Evolutionary conservation across 495 filamentous ascomycete genomes (phyloP).

Genomic region (Penicillium longicatenatum): DNA sequence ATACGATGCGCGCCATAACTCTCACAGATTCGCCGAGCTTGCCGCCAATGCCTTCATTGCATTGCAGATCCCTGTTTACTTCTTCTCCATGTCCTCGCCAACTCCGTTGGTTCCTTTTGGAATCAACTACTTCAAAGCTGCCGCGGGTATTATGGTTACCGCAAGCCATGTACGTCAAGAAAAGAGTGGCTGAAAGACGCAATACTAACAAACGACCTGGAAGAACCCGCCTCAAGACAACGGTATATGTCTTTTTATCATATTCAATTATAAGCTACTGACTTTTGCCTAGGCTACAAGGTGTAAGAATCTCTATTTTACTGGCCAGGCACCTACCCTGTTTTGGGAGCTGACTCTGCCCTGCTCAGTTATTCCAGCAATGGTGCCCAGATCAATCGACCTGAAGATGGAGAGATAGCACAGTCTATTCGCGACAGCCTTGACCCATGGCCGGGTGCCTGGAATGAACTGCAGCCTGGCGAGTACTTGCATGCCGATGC

Average conservation of each 20-base stretch:
- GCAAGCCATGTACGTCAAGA: slow-evolving; percentile 57
- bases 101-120: slow-evolving; percentile 74
- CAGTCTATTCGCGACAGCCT: slow-evolving; percentile 60
- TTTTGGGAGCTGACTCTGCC: neutral
- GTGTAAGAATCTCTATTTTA: slow-evolving; percentile 42
- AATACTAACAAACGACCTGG: slow-evolving; percentile 21
- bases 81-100: slow-evolving; percentile 56
- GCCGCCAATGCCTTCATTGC: slow-evolving; percentile 65
- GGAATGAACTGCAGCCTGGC: slow-evolving; percentile 52
- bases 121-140: slow-evolving; percentile 55
- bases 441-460: slow-evolving; percentile 50
- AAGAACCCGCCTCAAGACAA: slow-evolving; percentile 71
- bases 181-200: neutral
- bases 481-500: slow-evolving; percentile 42
- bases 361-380: slow-evolving; percentile 59
- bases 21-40: slow-evolving; percentile 62
- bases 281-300: slow-evolving; percentile 58
- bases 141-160: slow-evolving; percentile 72
- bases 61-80: slow-evolving; percentile 62
- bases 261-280: slow-evolving; percentile 6
- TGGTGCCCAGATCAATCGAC: slow-evolving; percentile 70
- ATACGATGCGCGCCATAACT: slow-evolving; percentile 69
- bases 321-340: neutral
- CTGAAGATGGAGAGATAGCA: slow-evolving; percentile 63
- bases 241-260: slow-evolving; percentile 32